Percentiles rank a stretch among this genome's conserved stretches.
Evolutionary conservation across 352 stramenopile species (phyloP).

Genomic region (Phytophthora multivora): DNA sequence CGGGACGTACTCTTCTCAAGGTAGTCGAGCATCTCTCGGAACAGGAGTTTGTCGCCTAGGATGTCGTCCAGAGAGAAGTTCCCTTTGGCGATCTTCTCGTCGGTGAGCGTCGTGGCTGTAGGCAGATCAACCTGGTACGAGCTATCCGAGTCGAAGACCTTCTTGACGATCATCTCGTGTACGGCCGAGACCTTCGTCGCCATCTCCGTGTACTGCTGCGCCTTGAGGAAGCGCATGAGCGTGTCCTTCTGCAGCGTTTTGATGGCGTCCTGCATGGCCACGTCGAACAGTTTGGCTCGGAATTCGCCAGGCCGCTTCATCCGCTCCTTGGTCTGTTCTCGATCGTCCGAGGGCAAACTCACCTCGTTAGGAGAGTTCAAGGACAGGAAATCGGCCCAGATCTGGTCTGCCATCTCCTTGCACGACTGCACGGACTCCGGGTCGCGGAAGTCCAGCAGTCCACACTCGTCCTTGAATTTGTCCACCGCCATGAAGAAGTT

Average conservation of each 20-base stretch:
- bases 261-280: conserved; percentile 81
- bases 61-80: conserved; percentile 83
- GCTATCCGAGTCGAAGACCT: conserved; percentile 66
- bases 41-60: conserved; percentile 80
- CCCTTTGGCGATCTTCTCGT: conserved; percentile 65
- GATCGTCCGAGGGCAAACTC: conserved; percentile 78
- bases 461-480: conserved; percentile 86
- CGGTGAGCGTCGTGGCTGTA: conserved; percentile 52
- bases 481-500: conserved; percentile 90
- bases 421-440: conserved; percentile 78
- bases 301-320: conserved; percentile 85
- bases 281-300: conserved; percentile 81
- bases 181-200: conserved; percentile 56
- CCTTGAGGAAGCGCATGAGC: conserved; percentile 81
- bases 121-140: conserved; percentile 75
- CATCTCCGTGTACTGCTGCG: conserved; percentile 80
- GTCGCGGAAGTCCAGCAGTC: conserved; percentile 79
- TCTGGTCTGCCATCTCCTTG: conserved; percentile 85
- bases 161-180: conserved; percentile 67
- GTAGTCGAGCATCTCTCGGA: conserved; percentile 86
- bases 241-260: conserved; percentile 87
- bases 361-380: conserved; percentile 87
- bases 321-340: conserved; percentile 77
- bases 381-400: conserved; percentile 84
- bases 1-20: conserved; percentile 86